These are phyloP conservation scores for Talaromyces sp. DNA, from an alignment of 2,329 filamentous ascomycete genomes.

Conservation along the genomic window DNA sequence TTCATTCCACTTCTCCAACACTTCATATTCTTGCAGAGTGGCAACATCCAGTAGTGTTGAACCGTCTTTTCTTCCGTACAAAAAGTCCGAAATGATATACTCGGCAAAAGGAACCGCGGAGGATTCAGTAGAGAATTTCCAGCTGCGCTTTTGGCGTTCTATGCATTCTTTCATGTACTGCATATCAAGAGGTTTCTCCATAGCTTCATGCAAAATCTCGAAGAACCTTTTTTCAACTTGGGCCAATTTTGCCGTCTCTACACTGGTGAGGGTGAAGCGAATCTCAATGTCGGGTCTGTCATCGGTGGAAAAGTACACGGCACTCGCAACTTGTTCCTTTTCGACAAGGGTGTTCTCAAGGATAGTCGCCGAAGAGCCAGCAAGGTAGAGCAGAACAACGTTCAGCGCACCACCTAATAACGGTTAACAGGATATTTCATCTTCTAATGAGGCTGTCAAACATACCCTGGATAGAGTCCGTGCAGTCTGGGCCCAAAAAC, in stretches of 20 bases:
- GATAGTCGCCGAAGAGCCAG: slow-evolving; percentile 86
- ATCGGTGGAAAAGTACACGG: slow-evolving; percentile 73
- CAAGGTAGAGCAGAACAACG: slow-evolving; percentile 77
- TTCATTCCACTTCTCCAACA: slow-evolving; percentile 73
- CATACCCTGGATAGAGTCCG: slow-evolving; percentile 57
- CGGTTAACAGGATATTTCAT: slow-evolving; percentile 15
- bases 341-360: slow-evolving; percentile 91
- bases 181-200: slow-evolving; percentile 75
- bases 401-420: slow-evolving; percentile 62
- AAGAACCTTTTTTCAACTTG: slow-evolving; percentile 82
- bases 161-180: slow-evolving; percentile 85
- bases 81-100: slow-evolving; percentile 84
- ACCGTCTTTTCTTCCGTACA: slow-evolving; percentile 83
- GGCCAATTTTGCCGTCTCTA: slow-evolving; percentile 77
- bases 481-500: slow-evolving; percentile 81
- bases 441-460: slow-evolving; percentile 5
- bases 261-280: slow-evolving; percentile 78
- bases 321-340: slow-evolving; percentile 84
- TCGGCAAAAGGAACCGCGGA: slow-evolving; percentile 75
- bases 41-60: slow-evolving; percentile 61
- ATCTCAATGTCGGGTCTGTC: slow-evolving; percentile 76
- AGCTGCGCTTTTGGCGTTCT: slow-evolving; percentile 69
- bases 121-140: slow-evolving; percentile 77
- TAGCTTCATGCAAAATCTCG: slow-evolving; percentile 74
- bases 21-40: slow-evolving; percentile 53